A percentile compares a stretch with the other conserved stretches of the same genome.
Evolutionary conservation across 2,329 filamentous ascomycete genomes (phyloP).

Genomic region (Aspergillus sp.): DNA sequence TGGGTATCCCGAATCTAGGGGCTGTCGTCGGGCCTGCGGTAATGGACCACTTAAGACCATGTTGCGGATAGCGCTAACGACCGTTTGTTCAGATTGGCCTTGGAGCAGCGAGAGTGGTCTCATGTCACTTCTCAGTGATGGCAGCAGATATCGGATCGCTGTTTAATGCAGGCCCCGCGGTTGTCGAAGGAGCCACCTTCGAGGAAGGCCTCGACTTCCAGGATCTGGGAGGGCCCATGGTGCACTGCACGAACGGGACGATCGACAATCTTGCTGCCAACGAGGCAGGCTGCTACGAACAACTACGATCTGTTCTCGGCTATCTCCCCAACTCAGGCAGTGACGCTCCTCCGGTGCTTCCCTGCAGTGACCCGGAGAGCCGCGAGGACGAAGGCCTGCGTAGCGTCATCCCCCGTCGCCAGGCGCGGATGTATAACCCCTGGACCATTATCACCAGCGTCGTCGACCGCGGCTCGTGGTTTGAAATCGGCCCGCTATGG

Average conservation of each 20-base stretch:
- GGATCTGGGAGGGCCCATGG: slow-evolving; percentile 50
- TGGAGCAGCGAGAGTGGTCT: slow-evolving; percentile 52
- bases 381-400: slow-evolving; percentile 43
- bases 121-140: slow-evolving; percentile 59
- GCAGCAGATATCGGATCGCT: slow-evolving; percentile 52
- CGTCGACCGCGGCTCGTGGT: slow-evolving; percentile 49
- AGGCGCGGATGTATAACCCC: slow-evolving; percentile 53
- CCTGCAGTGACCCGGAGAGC: slow-evolving; percentile 41
- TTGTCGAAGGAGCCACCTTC: slow-evolving; percentile 55
- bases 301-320: slow-evolving; percentile 47
- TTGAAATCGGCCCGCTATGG: slow-evolving; percentile 57
- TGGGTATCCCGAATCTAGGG: slow-evolving; percentile 55
- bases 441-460: slow-evolving; percentile 49
- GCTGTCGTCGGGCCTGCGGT: slow-evolving; percentile 53
- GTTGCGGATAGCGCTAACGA: neutral
- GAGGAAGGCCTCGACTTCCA: slow-evolving; percentile 52
- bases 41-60: slow-evolving; percentile 5
- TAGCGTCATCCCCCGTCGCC: slow-evolving; percentile 48
- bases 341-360: slow-evolving; percentile 43
- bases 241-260: slow-evolving; percentile 58
- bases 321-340: slow-evolving; percentile 52
- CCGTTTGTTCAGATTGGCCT: slow-evolving; percentile 45
- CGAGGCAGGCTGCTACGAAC: slow-evolving; percentile 53
- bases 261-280: slow-evolving; percentile 55
- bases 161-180: slow-evolving; percentile 56